Evolutionary conservation across 176 grass and related monocot genomes (phyloP), one percentile per base, ranked within the genome.

Genomic region (Lolium rigidum): DNA sequence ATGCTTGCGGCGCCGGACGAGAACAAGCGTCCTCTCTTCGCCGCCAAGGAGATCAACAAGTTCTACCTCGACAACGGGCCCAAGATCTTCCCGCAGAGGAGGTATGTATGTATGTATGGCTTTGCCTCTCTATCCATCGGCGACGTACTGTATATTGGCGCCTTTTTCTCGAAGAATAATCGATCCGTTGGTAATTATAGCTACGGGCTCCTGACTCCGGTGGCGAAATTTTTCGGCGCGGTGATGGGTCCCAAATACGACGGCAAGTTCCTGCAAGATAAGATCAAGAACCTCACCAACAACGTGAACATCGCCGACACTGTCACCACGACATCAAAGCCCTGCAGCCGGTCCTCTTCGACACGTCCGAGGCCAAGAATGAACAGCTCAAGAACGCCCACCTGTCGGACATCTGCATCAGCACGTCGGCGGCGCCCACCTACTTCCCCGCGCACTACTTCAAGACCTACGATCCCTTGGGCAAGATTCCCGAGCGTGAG

Each of bases 51-150:
- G 3, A 14, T 96, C 70, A 82, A 1, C 48, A 0, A 48, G 4
- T 93, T 96, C 86, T 96, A 90, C 73, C 81, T 93, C 20, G 87
- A 91, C 5, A 93, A 91, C 20, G 78, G 87, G 6, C 89, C 87
- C 37, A 91, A 86, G 47, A 96, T 96, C 51, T 97, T 97, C 47
- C 89, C 89, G 0, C 85, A 52, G 81, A 85, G 26, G 11, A 46
- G 77, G 91, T 89, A 3, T 13, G 15, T 16, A 43, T 6, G 5
- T 6, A 43, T n/a, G n/a, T n/a, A 43, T 6, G 2, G 1, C 14
- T 7, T 54, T 24, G 21, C 58, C 58, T n/a, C n/a, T 61, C 3
- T 2, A 59, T 59, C 18, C 2, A 0, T 9, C n/a, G 18, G 17
- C 7, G 31, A 35, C 31, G 41, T 6, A 43, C 41, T 43, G 0